A percentile compares a stretch with the other conserved stretches of the same genome.
These are phyloP conservation scores for Elongisporangium senticosum DNA, from an alignment of 352 stramenopile genomes.

Conservation along the genomic window DNA sequence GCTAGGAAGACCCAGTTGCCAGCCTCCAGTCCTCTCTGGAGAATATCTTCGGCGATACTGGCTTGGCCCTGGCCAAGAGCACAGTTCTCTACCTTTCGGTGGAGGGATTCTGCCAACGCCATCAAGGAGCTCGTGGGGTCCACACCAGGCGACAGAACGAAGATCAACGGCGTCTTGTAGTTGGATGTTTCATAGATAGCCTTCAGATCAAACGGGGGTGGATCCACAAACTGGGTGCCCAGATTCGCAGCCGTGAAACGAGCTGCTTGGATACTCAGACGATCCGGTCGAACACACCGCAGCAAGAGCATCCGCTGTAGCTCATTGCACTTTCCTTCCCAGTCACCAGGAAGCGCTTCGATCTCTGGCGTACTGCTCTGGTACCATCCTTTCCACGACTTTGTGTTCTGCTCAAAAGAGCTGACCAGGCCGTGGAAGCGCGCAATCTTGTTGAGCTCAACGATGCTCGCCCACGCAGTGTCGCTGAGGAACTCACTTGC, in stretches of 20 bases:
- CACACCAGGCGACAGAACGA: conserved; percentile 93
- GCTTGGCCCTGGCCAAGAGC: conserved; percentile 93
- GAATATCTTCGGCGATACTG: conserved; percentile 85
- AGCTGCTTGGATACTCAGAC: conserved; percentile 87
- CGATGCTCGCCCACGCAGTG: conserved; percentile 83
- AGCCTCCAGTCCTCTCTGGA: conserved; percentile 77
- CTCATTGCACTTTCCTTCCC: conserved; percentile 91
- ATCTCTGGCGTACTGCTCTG: conserved; percentile 88
- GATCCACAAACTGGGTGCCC: conserved; percentile 90
- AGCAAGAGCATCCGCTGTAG: conserved; percentile 93
- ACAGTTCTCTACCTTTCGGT: conserved; percentile 89
- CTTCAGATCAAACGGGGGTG: conserved; percentile 90
- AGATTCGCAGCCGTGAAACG: conserved; percentile 91
- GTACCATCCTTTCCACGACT: conserved; percentile 81
- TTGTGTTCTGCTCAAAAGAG: conserved; percentile 87
- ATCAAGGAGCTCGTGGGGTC: conserved; percentile 93
- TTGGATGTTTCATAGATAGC: conserved; percentile 87
- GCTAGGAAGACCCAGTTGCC: conserved; percentile 95
- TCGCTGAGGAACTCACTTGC: conserved; percentile 86
- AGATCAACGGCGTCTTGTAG: conserved; percentile 91
- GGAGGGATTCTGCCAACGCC: conserved; percentile 69
- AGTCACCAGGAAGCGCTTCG: conserved; percentile 88
- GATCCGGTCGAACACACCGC: conserved; percentile 88
- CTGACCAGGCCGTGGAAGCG: conserved; percentile 85
- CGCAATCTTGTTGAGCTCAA: conserved; percentile 89